Evolutionary conservation across 768 basidiomycete genomes (phyloP).

Genomic region (Phaeotremella fagi): DNA sequence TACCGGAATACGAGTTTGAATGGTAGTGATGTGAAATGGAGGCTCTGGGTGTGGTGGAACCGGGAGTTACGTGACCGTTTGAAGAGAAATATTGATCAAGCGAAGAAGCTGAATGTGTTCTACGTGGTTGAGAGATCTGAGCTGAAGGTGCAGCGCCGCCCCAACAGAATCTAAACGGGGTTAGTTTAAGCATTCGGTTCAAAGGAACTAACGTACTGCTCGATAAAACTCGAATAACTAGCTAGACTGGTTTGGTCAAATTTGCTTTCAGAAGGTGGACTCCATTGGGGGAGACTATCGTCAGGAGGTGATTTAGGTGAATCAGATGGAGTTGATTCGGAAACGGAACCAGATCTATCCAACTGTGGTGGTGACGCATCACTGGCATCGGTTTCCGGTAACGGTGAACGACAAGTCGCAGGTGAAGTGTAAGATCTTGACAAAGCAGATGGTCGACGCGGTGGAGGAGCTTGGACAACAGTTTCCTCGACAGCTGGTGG

Average conservation of each 20-base stretch:
- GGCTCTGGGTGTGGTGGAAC: constrained; percentile 9
- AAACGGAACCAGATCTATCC: constrained; percentile 7
- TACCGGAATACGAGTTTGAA: constrained; percentile 4
- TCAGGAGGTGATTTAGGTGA: constrained; percentile 35
- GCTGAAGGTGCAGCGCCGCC: constrained; percentile 20
- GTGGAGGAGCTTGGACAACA: not conserved
- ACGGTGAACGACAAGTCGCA: not conserved
- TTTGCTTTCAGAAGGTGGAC: constrained; percentile 8
- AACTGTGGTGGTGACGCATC: constrained; percentile 10
- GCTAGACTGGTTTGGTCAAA: constrained; percentile 22
- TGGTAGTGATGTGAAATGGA: not conserved
- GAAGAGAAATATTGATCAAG: constrained; percentile 25
- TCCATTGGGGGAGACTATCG: constrained; percentile 21
- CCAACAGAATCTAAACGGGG: constrained; percentile 43
- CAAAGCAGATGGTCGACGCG: not conserved
- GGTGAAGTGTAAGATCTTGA: constrained; percentile 2
- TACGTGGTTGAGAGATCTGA: constrained; percentile 6
- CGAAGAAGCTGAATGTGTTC: constrained; percentile 30
- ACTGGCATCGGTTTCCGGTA: not conserved
- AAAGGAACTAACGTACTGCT: constrained; percentile 38
- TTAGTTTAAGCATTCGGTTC: not conserved
- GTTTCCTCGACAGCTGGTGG: constrained; percentile 7
- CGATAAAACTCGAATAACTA: constrained; percentile 40
- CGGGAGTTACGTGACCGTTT: not conserved
- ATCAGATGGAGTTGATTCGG: constrained; percentile 18